Evolutionary conservation across 2,329 filamentous ascomycete genomes (phyloP).

Genomic region (Endoconidiophora polonica): DNA sequence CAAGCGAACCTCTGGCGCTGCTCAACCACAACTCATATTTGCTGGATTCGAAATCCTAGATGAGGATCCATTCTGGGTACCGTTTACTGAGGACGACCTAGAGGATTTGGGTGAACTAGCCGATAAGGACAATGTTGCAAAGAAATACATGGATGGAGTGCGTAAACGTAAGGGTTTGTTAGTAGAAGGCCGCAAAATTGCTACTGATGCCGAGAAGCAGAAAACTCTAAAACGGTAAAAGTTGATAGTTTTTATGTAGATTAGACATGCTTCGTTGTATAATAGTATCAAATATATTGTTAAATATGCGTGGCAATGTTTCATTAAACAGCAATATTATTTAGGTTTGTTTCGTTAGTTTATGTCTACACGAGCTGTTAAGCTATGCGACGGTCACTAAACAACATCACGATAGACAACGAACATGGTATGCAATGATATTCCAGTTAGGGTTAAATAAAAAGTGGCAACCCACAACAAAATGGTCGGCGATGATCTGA

Average conservation of each 20-base stretch:
- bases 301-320: no score
- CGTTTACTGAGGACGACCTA: conserved; percentile 86
- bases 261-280: no score
- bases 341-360: no score
- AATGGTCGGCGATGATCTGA: no score
- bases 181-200: conserved; percentile 59
- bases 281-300: no score
- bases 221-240: conserved; percentile 46
- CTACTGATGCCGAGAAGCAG: conserved; percentile 85
- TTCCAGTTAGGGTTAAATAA: no score
- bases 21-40: conserved; percentile 85
- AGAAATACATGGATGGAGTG: conserved; percentile 86
- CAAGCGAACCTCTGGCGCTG: conserved; percentile 79
- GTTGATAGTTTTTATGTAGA: neutral
- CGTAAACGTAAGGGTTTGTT: conserved; percentile 73
- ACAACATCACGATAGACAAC: no score
- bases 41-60: conserved; percentile 84
- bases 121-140: conserved; percentile 89
- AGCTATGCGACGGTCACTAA: no score
- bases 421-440: no score
- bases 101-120: conserved; percentile 91
- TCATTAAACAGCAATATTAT: no score
- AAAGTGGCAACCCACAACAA: no score
- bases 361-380: no score
- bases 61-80: conserved; percentile 95